phyloP scores from a whole-genome alignment of 768 basidiomycete genomes.

The Leccinum disarticulatum region DNA sequence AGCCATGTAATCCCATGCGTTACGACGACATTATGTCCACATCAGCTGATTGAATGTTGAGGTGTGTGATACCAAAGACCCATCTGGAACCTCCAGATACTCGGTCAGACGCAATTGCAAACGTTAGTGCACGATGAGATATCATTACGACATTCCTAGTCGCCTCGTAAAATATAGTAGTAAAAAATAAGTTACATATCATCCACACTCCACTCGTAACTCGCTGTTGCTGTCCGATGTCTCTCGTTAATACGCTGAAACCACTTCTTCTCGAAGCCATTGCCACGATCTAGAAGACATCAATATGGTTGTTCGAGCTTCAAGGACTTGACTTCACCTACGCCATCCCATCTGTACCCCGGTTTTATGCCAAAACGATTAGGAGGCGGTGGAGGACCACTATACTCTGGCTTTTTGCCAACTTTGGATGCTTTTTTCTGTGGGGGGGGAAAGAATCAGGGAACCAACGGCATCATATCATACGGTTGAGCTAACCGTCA shows the following conservation, averaged over 20 bases:
- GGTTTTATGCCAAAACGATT: slow-evolving; percentile 96
- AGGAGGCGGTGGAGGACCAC: slow-evolving; percentile 84
- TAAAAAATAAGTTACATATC: slow-evolving; percentile 67
- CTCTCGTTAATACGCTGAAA: slow-evolving; percentile 83
- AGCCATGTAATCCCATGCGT: slow-evolving; percentile 3
- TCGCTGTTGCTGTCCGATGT: slow-evolving; percentile 67
- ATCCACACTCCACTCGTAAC: slow-evolving; percentile 85
- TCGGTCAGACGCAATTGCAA: neutral
- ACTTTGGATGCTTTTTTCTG: slow-evolving; percentile 78
- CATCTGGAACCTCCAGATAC: neutral
- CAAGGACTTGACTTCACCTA: slow-evolving; percentile 55
- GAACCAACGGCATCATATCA: neutral
- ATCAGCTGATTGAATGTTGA: neutral
- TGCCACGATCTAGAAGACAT: slow-evolving; percentile 68
- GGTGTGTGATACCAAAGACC: neutral
- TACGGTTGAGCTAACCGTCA: slow-evolving; percentile 59
- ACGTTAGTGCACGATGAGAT: neutral
- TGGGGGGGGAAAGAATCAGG: slow-evolving; percentile 8
- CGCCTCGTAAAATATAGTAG: neutral
- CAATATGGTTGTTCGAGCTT: slow-evolving; percentile 1
- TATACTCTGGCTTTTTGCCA: slow-evolving; percentile 80
- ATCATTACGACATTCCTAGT: neutral
- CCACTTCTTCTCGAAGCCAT: slow-evolving; percentile 90
- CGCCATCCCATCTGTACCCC: slow-evolving; percentile 98
- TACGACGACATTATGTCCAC: slow-evolving; percentile 2